These are phyloP conservation scores for Leccinum pachyderme DNA, from an alignment of 1,284 basidiomycete genomes.

Conservation along the genomic window DNA sequence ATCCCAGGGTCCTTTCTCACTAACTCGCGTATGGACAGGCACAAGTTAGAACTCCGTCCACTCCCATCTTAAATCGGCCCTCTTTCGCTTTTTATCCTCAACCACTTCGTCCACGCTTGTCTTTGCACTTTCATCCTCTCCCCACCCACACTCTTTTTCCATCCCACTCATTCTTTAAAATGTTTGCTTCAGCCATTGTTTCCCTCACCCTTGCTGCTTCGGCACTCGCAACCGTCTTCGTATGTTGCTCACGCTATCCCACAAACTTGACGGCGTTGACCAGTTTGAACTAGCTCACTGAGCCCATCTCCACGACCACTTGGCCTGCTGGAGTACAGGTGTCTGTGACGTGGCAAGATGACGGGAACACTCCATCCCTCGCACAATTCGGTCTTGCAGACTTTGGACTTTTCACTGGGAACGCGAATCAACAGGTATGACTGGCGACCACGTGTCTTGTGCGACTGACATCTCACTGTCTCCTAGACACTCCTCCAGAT, in stretches of 20 bases:
- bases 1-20: background rate
- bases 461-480: background rate
- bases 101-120: background rate
- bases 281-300: slow-evolving; percentile 48
- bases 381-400: slow-evolving; percentile 56
- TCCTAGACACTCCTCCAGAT: slow-evolving; percentile 64
- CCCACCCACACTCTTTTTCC: slow-evolving; percentile 24
- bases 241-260: slow-evolving; percentile 36
- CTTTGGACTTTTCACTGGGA: slow-evolving; percentile 72
- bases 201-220: slow-evolving; percentile 54
- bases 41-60: slow-evolving; percentile 35
- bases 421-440: slow-evolving; percentile 55
- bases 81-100: background rate
- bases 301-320: slow-evolving; percentile 51
- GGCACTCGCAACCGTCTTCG: slow-evolving; percentile 57
- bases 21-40: background rate
- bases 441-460: background rate
- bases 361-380: slow-evolving; percentile 53
- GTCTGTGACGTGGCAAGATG: slow-evolving; percentile 70
- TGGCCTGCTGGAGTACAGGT: slow-evolving; percentile 60
- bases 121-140: slow-evolving; percentile 7
- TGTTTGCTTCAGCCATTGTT: slow-evolving; percentile 52
- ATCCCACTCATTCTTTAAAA: slow-evolving; percentile 27
- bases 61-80: background rate
- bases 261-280: slow-evolving; percentile 4